A percentile compares a stretch with the other conserved stretches of the same genome.
Conservation (phyloP, 441 rosid species). For the Gossypium lobatum region DNA sequence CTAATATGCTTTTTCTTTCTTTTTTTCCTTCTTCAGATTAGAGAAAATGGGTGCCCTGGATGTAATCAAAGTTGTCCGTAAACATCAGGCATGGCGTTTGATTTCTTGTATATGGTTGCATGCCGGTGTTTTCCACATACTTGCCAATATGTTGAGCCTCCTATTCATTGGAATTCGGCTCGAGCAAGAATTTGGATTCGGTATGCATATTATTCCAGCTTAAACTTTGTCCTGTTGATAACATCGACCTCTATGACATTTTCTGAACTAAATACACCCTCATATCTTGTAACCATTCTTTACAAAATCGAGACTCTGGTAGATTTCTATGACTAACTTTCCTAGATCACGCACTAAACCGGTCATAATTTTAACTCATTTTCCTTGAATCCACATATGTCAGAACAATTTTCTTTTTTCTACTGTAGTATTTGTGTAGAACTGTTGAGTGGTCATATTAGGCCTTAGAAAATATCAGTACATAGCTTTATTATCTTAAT, state of each 20-base stretch:
- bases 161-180: conserved; percentile 79
- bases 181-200: conserved; percentile 89
- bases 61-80: conserved; percentile 38
- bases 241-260: background rate
- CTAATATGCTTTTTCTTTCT: background rate
- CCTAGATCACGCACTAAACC: background rate
- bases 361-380: background rate
- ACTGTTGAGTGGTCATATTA: background rate
- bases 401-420: background rate
- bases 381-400: background rate
- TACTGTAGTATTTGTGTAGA: background rate
- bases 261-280: background rate
- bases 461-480: background rate
- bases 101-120: conserved; percentile 87
- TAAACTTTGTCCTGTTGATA: background rate
- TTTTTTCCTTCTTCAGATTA: conserved; percentile 36
- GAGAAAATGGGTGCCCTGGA: conserved; percentile 77
- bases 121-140: conserved; percentile 81
- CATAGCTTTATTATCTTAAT: background rate
- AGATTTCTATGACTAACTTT: background rate
- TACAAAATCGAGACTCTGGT: background rate
- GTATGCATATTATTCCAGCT: conserved; percentile 34
- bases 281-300: background rate
- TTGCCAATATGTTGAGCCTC: conserved; percentile 93
- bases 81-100: conserved; percentile 70